phyloP scores from a whole-genome alignment of 2,329 filamentous ascomycete genomes.

The Penicillium fuscoglaucum region DNA sequence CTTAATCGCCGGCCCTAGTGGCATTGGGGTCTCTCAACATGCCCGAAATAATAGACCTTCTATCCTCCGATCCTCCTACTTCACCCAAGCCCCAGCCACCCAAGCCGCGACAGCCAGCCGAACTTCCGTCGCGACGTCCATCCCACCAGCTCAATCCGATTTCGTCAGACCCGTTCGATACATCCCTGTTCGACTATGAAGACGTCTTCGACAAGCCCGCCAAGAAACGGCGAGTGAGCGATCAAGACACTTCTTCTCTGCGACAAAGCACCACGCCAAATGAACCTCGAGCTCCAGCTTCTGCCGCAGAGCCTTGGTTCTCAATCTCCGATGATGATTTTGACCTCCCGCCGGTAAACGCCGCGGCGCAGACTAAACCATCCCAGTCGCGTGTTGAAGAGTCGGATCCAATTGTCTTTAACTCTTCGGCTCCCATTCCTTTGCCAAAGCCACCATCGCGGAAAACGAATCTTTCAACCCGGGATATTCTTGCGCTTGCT shows the following conservation, averaged over 20 bases:
- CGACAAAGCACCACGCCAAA: conserved; percentile 4
- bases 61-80: conserved; percentile 37
- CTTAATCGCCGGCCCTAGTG: conserved; percentile 10
- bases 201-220: conserved; percentile 28
- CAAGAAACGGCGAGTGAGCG: conserved; percentile 35
- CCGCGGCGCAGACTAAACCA: conserved; percentile 5
- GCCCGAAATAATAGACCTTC: conserved; percentile 42
- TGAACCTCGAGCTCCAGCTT: neutral
- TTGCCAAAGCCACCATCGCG: conserved; percentile 4
- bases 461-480: neutral
- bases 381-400: conserved; percentile 25
- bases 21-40: conserved; percentile 26
- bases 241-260: conserved; percentile 17
- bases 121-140: conserved; percentile 10
- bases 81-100: conserved; percentile 13
- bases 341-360: conserved; percentile 16
- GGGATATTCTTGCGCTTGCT: conserved; percentile 39
- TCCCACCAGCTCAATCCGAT: conserved; percentile 17
- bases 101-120: conserved; percentile 15
- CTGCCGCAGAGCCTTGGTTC: conserved; percentile 18
- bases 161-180: conserved; percentile 32
- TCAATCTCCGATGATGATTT: conserved; percentile 35
- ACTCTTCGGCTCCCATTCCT: conserved; percentile 41
- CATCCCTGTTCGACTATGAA: conserved; percentile 30
- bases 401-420: conserved; percentile 46